Base-by-base conservation (phyloP, 73 alveolate species). In the Stentor coeruleus region DNA sequence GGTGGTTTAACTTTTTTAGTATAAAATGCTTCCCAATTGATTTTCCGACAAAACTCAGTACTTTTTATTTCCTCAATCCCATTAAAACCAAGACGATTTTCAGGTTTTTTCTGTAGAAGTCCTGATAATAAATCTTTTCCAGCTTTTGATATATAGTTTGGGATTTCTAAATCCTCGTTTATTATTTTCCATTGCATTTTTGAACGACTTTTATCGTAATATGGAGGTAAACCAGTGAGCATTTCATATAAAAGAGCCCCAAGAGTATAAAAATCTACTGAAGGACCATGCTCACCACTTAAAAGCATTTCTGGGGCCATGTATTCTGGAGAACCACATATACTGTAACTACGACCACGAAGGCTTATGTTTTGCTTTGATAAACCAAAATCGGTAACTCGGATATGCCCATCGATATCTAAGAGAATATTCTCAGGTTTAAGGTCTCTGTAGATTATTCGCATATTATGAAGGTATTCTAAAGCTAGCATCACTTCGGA, bases 81-180 rank as follows among this genome's bases (percentile, higher is more conserved):
- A 55, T 42, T 35, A 11, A 57, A 42, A 3, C 99, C 99, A 60
- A 95, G 57, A 85, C 99, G 91, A 79, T 91, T 59, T 42, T 40
- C 39, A 0, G 99, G 98, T 35, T 95, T 93, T 85, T 95, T 95
- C 36, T 81, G 81, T 4, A 95, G 73, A 59, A 95, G 84, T 4
- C 87, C 84, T 58, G 77, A 76, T 74, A 95, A 79, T 76, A 95
- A 90, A 31, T 84, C 88, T 11, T 85, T 89, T 26, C 93, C 87
- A 11, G 81, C 82, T 11, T 66, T 66, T 3, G 93, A 88, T 0
- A 94, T 84, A 38, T 26, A 75, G 20, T n/a, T n/a, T 20, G 83
- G 83, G 39, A 75, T 20, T 35, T 20, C 28, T 14, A 87, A 35
- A 26, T 84, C 57, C 26, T 87, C 89, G 26, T 79, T 75, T 3